Evolutionary conservation across 805 yeast genomes (phyloP), one percentile per base, ranked within the genome.

Genomic region (Sungouiozyma ichnusensis): DNA sequence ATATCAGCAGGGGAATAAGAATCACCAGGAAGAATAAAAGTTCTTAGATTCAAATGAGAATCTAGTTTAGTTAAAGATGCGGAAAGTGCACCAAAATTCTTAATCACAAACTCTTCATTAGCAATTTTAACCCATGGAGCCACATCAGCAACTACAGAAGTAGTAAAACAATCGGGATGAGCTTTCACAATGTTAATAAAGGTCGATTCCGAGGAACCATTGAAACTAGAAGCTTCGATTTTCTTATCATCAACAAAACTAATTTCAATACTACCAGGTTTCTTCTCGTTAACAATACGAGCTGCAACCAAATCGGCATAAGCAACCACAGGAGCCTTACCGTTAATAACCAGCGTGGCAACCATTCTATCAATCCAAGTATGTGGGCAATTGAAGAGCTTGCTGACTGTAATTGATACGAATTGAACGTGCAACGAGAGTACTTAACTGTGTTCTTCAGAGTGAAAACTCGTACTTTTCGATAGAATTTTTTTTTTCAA

Each of bases 81-180:
- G 34, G 92, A 73, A 46, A 90, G 73, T 55, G 79, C 84, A 69
- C 86, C 85, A 74, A 90, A 92, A 68, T 90, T 90, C 69, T 84
- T 87, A 62, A 81, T 74, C 40, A 80, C 70, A 47, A 86, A 72
- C 54, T 82, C 79, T 43, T 76, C 76, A 51, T 71, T 64, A 20
- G 94, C 85, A 51, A 79, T 72, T 45, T 74, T 69, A 51, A 74
- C 60, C 94, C 94, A 85, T 48, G 71, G 68, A 44, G 70, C 64
- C n/a, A 81, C 63, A 5, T 62, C 63, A 27, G 54, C 47, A 3
- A 47, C 44, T 29, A 44, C 52, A 34, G 47, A 19, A 16, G 39
- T 35, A 37, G 47, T 52, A 20, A 69, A 54, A 16, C 70, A 63
- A 13, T 65, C 55, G 38, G 87, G 79, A 62, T 69, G 77, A 43